Evolutionary conservation across 371 early-diverging fungal genomes (phyloP), one percentile per base, ranked within the genome.

Genomic region (Rhizopus stolonifer): DNA sequence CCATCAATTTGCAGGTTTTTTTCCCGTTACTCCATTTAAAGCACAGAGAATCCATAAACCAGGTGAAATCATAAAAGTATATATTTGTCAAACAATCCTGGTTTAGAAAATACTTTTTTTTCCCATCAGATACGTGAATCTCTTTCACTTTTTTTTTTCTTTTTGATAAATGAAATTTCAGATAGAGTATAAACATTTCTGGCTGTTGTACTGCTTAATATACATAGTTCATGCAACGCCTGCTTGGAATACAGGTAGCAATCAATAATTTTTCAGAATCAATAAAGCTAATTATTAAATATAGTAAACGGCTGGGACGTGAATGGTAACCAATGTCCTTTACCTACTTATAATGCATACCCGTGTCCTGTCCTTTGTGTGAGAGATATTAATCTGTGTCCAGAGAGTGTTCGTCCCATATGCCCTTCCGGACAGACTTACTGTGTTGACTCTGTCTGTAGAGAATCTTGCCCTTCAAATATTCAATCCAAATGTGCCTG

Each of bases 331-430:
- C 46, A 49, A 25, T 84, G 84, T 57, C 79, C 78, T 3, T 50
- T 69, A 15, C 66, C 64, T 13, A 67, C 73, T 1, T 65, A 68
- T 24, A 39, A 57, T 44, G 62, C 70, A n/a, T 71, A 64, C 23
- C 65, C 61, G 15, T 83, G 84, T 23, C 78, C 79, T 17, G 55
- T 54, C 4, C 61, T 83, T 8, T 83, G 84, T 58, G 81, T 76
- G 8, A 51, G 64, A 23, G 69, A 79, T 47, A 54, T 67, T 2
- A 32, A 24, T 4, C 43, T 34, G 49, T 80, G 81, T 43, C 81
- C 81, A 14, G 39, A 51, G 15, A 22, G 24, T 15, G 21, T 24
- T 21, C 45, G 62, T 1, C 42, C 65, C 1, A 42, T 54, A 24
- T 84, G 84, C 58, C 67, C 69, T 8, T 11, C 49, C 22, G 80